Conservation (phyloP, 345 rosid genomes). For the Hypericum perforatum region DNA sequence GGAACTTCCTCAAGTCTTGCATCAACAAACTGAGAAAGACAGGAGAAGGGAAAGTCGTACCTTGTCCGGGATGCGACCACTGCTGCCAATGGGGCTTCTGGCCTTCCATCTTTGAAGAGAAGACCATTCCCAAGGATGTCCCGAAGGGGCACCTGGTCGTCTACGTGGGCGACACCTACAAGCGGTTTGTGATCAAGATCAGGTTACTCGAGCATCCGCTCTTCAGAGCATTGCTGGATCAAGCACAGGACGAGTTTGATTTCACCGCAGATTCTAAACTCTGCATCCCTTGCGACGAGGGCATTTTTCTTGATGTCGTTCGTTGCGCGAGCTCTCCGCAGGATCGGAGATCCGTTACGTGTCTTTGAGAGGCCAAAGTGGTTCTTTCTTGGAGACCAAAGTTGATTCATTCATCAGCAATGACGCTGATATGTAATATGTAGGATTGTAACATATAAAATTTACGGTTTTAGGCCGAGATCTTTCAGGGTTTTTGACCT, state of each 20-base stretch:
- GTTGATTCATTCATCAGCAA: slow-evolving; percentile 25
- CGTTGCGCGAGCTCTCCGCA: not conserved
- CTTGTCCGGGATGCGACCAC: not conserved
- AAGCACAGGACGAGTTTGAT: not conserved
- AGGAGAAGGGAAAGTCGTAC: slow-evolving; percentile 23
- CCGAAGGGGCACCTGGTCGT: not conserved
- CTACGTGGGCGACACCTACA: not conserved
- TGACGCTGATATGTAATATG: slow-evolving; percentile 15
- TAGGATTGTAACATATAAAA: slow-evolving; percentile 28
- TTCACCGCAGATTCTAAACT: not conserved
- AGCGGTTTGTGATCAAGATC: not conserved
- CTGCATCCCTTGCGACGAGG: slow-evolving; percentile 1
- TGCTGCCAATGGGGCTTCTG: not conserved
- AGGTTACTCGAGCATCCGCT: not conserved
- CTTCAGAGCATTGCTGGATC: not conserved
- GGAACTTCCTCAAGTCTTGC: slow-evolving; percentile 32
- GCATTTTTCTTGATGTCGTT: not conserved
- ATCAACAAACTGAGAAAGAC: slow-evolving; percentile 46
- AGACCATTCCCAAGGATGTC: not conserved
- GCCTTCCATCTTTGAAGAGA: not conserved
- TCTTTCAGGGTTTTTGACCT: no score
- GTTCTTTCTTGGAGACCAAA: slow-evolving; percentile 4
- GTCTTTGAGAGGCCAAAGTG: slow-evolving; percentile 20
- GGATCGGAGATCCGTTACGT: slow-evolving; percentile 24
- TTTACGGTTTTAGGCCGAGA: not conserved